A percentile compares a stretch with the other conserved stretches of the same genome.
phyloP scores from a whole-genome alignment of 495 filamentous ascomycete species.

The Aspergillus egyptiacus region DNA sequence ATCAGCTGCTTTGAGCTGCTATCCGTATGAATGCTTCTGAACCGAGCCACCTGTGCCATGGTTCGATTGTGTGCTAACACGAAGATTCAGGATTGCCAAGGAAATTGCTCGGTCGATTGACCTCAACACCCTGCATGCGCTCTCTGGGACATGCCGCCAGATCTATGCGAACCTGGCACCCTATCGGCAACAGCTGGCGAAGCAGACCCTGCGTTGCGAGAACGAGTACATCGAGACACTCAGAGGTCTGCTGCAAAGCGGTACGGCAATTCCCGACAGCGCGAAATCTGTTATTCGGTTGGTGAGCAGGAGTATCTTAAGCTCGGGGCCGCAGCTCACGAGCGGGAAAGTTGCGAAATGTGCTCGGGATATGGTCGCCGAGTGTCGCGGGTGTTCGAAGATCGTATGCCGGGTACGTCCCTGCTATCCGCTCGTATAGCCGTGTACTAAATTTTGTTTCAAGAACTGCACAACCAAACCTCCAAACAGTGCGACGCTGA shows the following conservation, averaged over 20 bases:
- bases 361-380: constrained; percentile 76
- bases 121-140: constrained; percentile 74
- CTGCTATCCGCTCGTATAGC: background rate
- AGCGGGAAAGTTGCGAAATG: constrained; percentile 67
- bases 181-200: constrained; percentile 64
- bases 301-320: constrained; percentile 27
- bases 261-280: constrained; percentile 29
- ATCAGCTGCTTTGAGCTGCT: constrained; percentile 76
- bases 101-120: constrained; percentile 70
- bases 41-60: constrained; percentile 15
- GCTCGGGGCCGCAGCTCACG: constrained; percentile 39
- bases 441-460: background rate
- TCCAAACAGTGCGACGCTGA: constrained; percentile 53
- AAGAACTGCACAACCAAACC: constrained; percentile 87
- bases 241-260: constrained; percentile 32
- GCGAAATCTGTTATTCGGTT: constrained; percentile 34
- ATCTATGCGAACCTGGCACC: constrained; percentile 69
- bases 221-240: constrained; percentile 54
- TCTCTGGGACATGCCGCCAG: constrained; percentile 74
- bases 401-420: constrained; percentile 67
- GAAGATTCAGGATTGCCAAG: constrained; percentile 59
- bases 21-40: constrained; percentile 61
- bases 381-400: constrained; percentile 70
- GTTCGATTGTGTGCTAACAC: constrained; percentile 19
- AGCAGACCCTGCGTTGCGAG: constrained; percentile 69